A percentile compares a stretch with the other conserved stretches of the same genome.
Conservation (phyloP, 2,329 filamentous ascomycete genomes). For the Xylaria sp. region DNA sequence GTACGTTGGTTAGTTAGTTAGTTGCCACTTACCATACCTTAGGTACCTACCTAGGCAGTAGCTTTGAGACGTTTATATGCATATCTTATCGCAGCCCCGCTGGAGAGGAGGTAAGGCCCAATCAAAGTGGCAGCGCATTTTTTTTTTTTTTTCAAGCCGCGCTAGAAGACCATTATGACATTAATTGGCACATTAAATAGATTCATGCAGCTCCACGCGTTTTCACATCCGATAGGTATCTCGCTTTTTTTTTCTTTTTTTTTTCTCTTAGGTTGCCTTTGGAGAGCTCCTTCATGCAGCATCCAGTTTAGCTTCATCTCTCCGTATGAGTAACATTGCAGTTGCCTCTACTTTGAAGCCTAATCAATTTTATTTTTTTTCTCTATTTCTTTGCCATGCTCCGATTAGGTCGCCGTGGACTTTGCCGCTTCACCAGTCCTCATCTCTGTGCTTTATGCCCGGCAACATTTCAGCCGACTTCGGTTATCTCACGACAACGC, state of each 20-base stretch:
- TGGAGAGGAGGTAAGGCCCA: not conserved
- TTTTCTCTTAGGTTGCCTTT: not conserved
- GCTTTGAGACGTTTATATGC: conserved; percentile 9
- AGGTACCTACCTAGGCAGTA: not conserved
- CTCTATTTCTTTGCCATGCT: conserved; percentile 50
- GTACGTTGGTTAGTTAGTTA: too few species aligned
- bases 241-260: not conserved
- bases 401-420: conserved; percentile 47
- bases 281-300: conserved; percentile 10
- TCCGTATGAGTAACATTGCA: conserved; percentile 16
- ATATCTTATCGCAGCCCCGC: conserved; percentile 34
- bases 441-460: conserved; percentile 49
- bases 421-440: conserved; percentile 46
- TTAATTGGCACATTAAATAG: not conserved
- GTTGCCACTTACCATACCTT: too few species aligned
- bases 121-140: conserved; percentile 27
- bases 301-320: conserved; percentile 6
- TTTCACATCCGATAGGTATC: not conserved
- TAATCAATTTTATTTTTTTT: not conserved
- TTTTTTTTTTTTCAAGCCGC: conserved; percentile 15
- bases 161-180: not conserved
- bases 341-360: conserved; percentile 19
- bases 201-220: conserved; percentile 3
- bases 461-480: conserved; percentile 31
- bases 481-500: conserved; percentile 35